These are phyloP conservation scores for Termitomyces sp. DNA, from an alignment of 768 basidiomycete genomes.

Conservation along the genomic window DNA sequence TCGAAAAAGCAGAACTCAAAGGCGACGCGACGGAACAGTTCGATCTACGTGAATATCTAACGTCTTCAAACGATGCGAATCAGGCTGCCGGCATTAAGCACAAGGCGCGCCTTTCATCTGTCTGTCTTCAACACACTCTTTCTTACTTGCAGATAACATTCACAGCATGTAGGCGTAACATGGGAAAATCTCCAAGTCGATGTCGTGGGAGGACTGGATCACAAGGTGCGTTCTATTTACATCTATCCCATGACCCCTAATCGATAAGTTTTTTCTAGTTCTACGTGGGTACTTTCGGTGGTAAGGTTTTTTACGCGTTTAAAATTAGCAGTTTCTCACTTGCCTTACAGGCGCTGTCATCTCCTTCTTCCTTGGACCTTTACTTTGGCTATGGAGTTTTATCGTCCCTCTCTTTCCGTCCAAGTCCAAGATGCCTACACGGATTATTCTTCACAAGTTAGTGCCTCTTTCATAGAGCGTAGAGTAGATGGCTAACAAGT, in stretches of 20 bases:
- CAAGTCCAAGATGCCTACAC: slow-evolving; percentile 33
- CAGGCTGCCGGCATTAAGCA: slow-evolving; percentile 64
- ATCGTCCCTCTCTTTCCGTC: slow-evolving; percentile 37
- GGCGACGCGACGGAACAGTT: slow-evolving; percentile 37
- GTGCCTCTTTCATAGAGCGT: background rate
- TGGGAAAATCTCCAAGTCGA: slow-evolving; percentile 70
- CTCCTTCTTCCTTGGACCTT: slow-evolving; percentile 49
- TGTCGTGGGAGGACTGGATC: slow-evolving; percentile 50
- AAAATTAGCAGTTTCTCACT: background rate
- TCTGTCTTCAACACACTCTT: background rate
- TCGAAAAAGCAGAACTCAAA: slow-evolving; percentile 31
- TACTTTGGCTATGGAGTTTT: slow-evolving; percentile 44
- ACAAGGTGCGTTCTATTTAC: slow-evolving; percentile 41
- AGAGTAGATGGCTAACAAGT: background rate
- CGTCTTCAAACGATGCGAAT: slow-evolving; percentile 62
- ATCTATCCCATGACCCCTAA: background rate
- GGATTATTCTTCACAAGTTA: slow-evolving; percentile 61
- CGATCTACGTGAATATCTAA: slow-evolving; percentile 66
- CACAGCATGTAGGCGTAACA: slow-evolving; percentile 63
- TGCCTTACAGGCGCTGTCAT: slow-evolving; percentile 43
- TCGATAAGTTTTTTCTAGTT: slow-evolving; percentile 30
- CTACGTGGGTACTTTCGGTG: slow-evolving; percentile 57
- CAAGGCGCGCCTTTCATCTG: slow-evolving; percentile 35
- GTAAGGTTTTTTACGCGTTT: slow-evolving; percentile 30
- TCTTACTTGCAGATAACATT: background rate